Evolutionary conservation across 208 protist species (phyloP), one percentile per base, ranked within the genome.

Genomic region (Wallacemonas collosoma): DNA sequence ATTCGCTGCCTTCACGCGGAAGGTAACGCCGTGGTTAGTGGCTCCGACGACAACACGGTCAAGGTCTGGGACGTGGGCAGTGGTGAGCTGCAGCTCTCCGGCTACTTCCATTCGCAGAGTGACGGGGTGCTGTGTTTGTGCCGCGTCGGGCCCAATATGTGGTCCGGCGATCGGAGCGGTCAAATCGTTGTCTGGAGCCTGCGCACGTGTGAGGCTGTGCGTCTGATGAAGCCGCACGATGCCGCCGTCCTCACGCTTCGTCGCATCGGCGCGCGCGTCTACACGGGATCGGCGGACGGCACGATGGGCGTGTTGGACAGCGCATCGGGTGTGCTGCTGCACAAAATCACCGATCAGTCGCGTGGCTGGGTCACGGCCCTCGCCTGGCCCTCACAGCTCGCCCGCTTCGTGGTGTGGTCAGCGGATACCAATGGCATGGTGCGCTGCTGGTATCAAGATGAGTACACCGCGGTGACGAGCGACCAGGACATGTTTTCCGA

Each of bases 381-480:
- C 50, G 71, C 78, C 55, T 86, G 77, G 69, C 74, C 88, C 3
- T 67, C 88, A 2, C 73, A 90, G 73, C 79, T 95, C 8, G 80
- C 83, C 5, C 86, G 91, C 35, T 93, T 90, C 47, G 87, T 93
- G 11, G 76, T 96, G 48, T 96, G 91, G 89, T 93, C 89, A n/a
- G 82, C 85, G 38, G 87, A 78, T 61, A 56, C 86, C 0, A 80
- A 92, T 50, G 85, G 84, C 12, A 39, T 82, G 2, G 81, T 96
- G 61, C 88, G 86, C 36, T 96, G 91, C 72, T 96, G 91, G 89
- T 91, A 93, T 63, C 91, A 96, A 17, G 91, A 96, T 74, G 91
- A 96, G 74, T 91, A 87, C 73, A 71, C 73, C 9, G 51, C 44
- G 39, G 75, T 92, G 65, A 83, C 78, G 9, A 76, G 79, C 17